A percentile compares a stretch with the other conserved stretches of the same genome.
Evolutionary conservation across 1,284 basidiomycete genomes (phyloP).

Genomic region (Leccinum huronense): DNA sequence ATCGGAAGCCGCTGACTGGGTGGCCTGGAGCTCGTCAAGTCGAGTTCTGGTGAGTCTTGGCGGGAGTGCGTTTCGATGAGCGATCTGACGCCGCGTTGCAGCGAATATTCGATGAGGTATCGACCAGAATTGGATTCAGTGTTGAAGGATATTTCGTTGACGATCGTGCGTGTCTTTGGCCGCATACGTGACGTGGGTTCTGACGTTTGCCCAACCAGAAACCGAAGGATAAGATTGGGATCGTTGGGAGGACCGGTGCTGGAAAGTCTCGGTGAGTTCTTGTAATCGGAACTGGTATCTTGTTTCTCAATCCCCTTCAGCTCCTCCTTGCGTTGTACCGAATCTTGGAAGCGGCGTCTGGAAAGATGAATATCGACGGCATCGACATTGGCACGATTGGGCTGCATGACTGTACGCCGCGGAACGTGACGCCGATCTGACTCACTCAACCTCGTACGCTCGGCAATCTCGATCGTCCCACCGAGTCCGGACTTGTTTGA

Average conservation of each 20-base stretch:
- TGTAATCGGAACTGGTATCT: neutral
- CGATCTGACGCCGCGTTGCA: conserved; percentile 28
- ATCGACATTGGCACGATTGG: conserved; percentile 84
- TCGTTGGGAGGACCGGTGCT: conserved; percentile 89
- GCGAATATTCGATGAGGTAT: conserved; percentile 80
- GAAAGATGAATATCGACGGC: conserved; percentile 81
- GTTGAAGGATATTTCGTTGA: conserved; percentile 71
- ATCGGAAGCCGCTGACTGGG: conserved; percentile 52
- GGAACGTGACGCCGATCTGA: neutral
- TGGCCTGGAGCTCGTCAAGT: conserved; percentile 84
- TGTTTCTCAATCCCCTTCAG: conserved; percentile 31
- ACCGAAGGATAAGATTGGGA: conserved; percentile 80
- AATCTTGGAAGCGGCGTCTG: conserved; percentile 80
- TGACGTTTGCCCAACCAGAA: conserved; percentile 40
- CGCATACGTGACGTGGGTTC: conserved; percentile 21
- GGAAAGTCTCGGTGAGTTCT: conserved; percentile 80
- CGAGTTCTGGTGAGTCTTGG: conserved; percentile 60
- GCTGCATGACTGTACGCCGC: conserved; percentile 67
- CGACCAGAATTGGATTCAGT: conserved; percentile 75
- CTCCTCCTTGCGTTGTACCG: conserved; percentile 69
- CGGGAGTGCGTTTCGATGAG: neutral
- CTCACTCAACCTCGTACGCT: conserved; percentile 48
- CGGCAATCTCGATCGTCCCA: conserved; percentile 85
- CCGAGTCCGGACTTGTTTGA: conserved; percentile 83
- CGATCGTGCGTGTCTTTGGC: conserved; percentile 45